Conservation (phyloP, 768 basidiomycete species). For the Coprinellus aureogranulatus region DNA sequence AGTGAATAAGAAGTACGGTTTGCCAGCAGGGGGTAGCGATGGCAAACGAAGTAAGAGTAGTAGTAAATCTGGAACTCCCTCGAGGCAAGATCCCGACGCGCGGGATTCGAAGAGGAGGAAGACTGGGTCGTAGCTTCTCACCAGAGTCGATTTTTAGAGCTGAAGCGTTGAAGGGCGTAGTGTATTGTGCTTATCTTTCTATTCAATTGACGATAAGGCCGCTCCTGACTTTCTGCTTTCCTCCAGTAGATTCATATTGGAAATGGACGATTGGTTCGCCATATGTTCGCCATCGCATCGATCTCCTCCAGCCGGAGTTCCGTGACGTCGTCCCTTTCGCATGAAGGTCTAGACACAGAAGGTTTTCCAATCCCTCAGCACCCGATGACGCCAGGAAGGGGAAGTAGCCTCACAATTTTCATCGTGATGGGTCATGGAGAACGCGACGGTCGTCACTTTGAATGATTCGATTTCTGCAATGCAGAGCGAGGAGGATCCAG, state of each 20-base stretch:
- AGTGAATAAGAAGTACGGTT: constrained; percentile 51
- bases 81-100: constrained; percentile 12
- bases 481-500: no score
- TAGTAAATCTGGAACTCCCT: constrained; percentile 12
- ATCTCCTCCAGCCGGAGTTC: no score
- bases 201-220: neutral
- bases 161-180: neutral
- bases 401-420: no score
- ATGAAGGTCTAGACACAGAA: no score
- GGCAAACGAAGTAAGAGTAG: constrained; percentile 11
- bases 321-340: no score
- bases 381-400: no score
- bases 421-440: no score
- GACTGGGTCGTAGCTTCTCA: constrained; percentile 1
- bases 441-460: no score
- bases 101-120: constrained; percentile 34
- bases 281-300: no score
- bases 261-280: neutral
- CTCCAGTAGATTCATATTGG: neutral
- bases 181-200: neutral
- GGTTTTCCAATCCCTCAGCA: no score
- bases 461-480: no score
- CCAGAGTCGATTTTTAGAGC: neutral
- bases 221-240: neutral
- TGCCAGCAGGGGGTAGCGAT: constrained; percentile 25